Evolutionary conservation across 352 stramenopile genomes (phyloP).

Genomic region (Phytophthora tubulina): DNA sequence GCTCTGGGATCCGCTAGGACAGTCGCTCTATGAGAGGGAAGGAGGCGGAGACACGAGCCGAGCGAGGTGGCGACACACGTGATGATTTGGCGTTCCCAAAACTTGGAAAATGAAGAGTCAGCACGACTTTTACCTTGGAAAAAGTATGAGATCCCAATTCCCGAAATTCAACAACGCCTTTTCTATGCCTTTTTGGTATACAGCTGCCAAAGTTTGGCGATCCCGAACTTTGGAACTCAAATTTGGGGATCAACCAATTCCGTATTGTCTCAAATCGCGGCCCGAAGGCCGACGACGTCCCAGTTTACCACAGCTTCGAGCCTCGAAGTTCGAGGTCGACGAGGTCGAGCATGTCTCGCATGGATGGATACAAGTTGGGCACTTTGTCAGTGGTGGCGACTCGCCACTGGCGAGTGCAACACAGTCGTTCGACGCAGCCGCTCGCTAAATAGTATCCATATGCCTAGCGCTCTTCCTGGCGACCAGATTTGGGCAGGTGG

Average conservation of each 20-base stretch:
- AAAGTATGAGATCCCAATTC: conserved; percentile 8
- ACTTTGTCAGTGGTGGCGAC: conserved; percentile 3
- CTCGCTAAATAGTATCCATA: conserved; percentile 21
- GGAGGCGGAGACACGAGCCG: neutral
- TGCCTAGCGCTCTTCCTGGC: neutral
- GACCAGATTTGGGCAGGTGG: conserved; percentile 6
- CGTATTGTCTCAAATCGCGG: conserved; percentile 4
- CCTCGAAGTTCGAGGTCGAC: no score
- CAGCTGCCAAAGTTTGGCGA: neutral
- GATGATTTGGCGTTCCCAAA: conserved; percentile 22
- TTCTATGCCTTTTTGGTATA: conserved; percentile 7
- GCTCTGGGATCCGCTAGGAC: conserved; percentile 14
- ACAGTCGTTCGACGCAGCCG: neutral
- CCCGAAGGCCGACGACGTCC: neutral
- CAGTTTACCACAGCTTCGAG: conserved; percentile 1
- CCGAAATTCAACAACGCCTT: conserved; percentile 19
- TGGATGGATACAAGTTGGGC: neutral
- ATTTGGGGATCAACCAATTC: neutral
- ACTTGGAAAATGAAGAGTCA: conserved; percentile 32
- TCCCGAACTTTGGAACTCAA: neutral
- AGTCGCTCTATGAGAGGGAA: conserved; percentile 29
- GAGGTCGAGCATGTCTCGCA: conserved; percentile 2
- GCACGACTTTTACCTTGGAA: conserved; percentile 10
- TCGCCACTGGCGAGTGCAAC: neutral
- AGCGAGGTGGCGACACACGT: conserved; percentile 23